Conservation (phyloP, 1,139 yeast genomes). For the Candida labiduridarum region DNA sequence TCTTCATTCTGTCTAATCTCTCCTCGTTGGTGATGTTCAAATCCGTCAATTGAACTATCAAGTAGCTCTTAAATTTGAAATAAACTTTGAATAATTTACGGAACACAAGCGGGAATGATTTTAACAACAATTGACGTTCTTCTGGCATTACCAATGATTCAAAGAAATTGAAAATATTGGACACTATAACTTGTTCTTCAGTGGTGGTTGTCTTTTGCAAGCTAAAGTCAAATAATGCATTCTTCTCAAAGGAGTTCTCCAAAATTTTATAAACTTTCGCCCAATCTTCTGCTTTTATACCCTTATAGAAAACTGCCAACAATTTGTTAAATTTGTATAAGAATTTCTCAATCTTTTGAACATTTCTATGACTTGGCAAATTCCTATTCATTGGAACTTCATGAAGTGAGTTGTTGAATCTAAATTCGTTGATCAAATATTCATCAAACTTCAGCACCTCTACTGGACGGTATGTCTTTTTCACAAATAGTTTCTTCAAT, state of each 20-base stretch:
- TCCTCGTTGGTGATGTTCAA: conserved; percentile 54
- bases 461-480: conserved; percentile 75
- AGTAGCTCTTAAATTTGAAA: conserved; percentile 63
- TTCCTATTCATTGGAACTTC: conserved; percentile 54
- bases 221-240: conserved; percentile 63
- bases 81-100: conserved; percentile 70
- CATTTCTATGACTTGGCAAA: conserved; percentile 49
- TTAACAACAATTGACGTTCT: conserved; percentile 46
- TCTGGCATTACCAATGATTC: conserved; percentile 53
- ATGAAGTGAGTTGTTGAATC: conserved; percentile 42
- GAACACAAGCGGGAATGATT: conserved; percentile 70
- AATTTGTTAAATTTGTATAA: conserved; percentile 66
- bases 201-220: conserved; percentile 40
- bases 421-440: conserved; percentile 40
- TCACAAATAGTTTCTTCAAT: conserved; percentile 72
- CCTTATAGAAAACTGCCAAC: conserved; percentile 59
- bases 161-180: conserved; percentile 73
- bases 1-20: conserved; percentile 71
- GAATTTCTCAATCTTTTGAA: conserved; percentile 54
- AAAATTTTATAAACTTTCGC: conserved; percentile 70
- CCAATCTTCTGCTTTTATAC: conserved; percentile 78
- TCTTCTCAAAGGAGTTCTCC: conserved; percentile 59
- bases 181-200: conserved; percentile 62
- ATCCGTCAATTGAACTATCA: conserved; percentile 69
- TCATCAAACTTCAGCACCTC: conserved; percentile 44